Conservation (phyloP, 176 grass and related monocot genomes). For the Thalia dealbata region DNA sequence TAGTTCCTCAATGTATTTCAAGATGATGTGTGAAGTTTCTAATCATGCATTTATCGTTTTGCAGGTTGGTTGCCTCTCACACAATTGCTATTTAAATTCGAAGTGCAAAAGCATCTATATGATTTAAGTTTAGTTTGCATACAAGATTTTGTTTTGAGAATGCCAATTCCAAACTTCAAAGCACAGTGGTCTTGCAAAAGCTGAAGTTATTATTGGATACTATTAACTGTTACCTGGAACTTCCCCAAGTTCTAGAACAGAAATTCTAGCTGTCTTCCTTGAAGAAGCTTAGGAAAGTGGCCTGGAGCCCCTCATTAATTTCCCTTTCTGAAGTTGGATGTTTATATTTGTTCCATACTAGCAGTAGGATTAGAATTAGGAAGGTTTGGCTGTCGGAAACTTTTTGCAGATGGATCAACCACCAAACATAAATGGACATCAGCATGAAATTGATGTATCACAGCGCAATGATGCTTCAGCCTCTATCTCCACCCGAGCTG, state of each 20-base stretch:
- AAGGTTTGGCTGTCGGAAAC: conserved; percentile 6
- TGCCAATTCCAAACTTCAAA: background rate
- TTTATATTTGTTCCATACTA: conserved; percentile 7
- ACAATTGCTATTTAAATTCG: background rate
- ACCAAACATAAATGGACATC: conserved; percentile 31
- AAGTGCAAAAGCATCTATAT: background rate
- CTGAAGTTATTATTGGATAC: background rate
- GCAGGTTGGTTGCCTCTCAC: background rate
- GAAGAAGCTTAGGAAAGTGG: background rate
- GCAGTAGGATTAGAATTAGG: background rate
- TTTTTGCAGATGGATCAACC: conserved; percentile 42
- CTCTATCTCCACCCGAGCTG: conserved; percentile 33
- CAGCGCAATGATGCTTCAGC: conserved; percentile 38
- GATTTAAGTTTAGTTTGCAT: background rate
- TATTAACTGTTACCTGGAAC: background rate
- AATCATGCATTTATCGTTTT: background rate
- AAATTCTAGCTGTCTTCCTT: background rate
- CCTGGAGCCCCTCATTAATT: background rate
- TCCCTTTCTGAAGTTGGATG: background rate
- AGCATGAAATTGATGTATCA: conserved; percentile 72
- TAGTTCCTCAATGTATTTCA: background rate
- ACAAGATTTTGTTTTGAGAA: background rate
- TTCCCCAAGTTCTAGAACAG: background rate
- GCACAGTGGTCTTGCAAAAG: background rate
- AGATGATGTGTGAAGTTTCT: background rate